Evolutionary conservation across 345 rosid genomes (phyloP), one percentile per base, ranked within the genome.

Genomic region (Gossypium herbaceum): DNA sequence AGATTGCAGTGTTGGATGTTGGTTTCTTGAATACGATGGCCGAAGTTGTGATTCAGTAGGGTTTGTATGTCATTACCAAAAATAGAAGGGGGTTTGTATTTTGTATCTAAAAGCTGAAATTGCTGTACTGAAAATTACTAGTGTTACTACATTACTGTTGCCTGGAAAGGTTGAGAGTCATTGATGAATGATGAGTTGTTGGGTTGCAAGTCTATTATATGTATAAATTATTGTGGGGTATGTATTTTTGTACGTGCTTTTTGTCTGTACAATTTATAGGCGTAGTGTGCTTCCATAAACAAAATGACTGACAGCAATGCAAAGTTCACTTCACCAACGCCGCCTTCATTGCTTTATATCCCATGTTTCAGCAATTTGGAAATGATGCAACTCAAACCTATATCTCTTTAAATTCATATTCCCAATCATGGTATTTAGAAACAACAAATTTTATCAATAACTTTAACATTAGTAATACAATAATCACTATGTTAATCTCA

Each of bases 51-150:
- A 75, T 79, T 74, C 55, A n/a, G 44, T 66, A 72, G 77, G 64
- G 19, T 55, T 76, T 74, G 78, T 63, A 57, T 48, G 41, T 34
- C 7, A 34, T 34, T 34, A 34, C 41, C 41, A 34, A 34, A 29
- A 34, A 34, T 34, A 34, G 41, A 5, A 5, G 41, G 41, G 41
- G 41, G 41, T 34, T 34, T 34, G 41, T 34, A 34, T 34, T 34
- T 77, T 76, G 79, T 68, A 62, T 63, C 72, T 51, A 74, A 73
- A 72, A 59, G 76, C 20, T 73, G 69, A 67, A 78, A 68, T 73
- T 73, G 78, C 47, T 81, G 83, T 82, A 70, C 76, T 77, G 65
- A 74, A 72, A 16, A 58, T 58, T 22, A 58, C 24, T 58, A 58
- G 62, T 58, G 62, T 4, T 20, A 58, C 34, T 58, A 8, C 60